Evolutionary conservation across 164 flowering plant species (phyloP), one percentile per base, ranked within the genome.

Genomic region (Liquidambar formosana): DNA sequence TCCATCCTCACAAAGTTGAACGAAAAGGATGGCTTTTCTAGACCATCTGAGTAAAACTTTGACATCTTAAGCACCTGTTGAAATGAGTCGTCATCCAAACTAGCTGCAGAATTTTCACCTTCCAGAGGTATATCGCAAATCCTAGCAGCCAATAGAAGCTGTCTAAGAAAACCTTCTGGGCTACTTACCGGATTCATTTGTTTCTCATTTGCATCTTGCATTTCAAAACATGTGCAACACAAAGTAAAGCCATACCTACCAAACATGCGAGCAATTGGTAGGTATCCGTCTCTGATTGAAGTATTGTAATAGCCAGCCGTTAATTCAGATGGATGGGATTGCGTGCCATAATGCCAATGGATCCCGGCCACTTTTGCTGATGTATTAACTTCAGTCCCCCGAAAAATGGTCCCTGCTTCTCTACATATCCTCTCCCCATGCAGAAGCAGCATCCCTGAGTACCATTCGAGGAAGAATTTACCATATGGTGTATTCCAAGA

Each of bases 281-380:
- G 73, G 69, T 82, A 88, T 18, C 95, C 93, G 77, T 92, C 89
- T 67, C 89, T 77, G 8, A 13, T 58, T 18, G 72, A 69, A 16
- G 88, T 85, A 56, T 89, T 89, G 75, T 87, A 87, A 54, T 86
- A 88, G 15, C 97, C 91, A 51, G 94, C 86, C 14, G 90, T 88
- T 41, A 88, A 46, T 76, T 89, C 93, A 13, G 92, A 76, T 18
- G 92, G 80, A 66, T 86, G 92, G 46, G 91, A 85, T 38, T 68
- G 23, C 22, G 87, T 81, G 14, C 65, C 56, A 48, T 86, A 88
- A 33, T 83, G 88, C 89, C 91, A 87, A 75, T 87, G 86, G 28
- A 85, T 75, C 14, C 78, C 84, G n/a, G 86, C 84, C 15, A 92
- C 71, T 74, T 92, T 91, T 10, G 77, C 90, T 3, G 86, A 85